Evolutionary conservation across 2,329 filamentous ascomycete genomes (phyloP), one percentile per base, ranked within the genome.

Genomic region (Alternaria metachromatica): DNA sequence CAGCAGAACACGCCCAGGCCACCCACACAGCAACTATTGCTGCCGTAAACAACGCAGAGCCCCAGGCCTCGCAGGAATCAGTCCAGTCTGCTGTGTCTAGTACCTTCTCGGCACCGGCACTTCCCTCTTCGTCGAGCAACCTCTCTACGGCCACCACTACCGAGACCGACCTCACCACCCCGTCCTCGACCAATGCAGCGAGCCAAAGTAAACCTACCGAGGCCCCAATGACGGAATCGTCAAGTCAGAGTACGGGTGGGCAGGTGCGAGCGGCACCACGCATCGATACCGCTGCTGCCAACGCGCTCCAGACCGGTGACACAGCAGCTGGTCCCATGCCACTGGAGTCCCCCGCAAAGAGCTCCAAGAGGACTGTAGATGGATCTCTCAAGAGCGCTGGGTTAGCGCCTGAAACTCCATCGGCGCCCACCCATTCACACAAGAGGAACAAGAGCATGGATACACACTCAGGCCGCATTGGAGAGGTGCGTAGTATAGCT

Each of bases 281-380:
- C 63, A 71, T 76, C 68, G 71, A 76, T 50, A 70, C 68, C 50
- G 60, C 61, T 56, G 66, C 68, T 49, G 70, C 67, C 51, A 77
- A 73, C 64, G 67, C 67, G 64, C 62, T 60, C 70, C 74, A 65
- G 70, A 67, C 67, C 53, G 71, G 71, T 73, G 65, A 71, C 73
- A 76, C 72, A 60, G 65, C 75, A 76, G 74, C 77, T 45, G 82
- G 81, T 66, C 78, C 82, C 62, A 80, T 81, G 78, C 75, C 77
- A 55, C 66, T 81, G n/a, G 76, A 78, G n/a, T 82, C 77, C 62
- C 82, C 75, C 46, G 76, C 69, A 65, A 68, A 76, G 69, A 84
- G 87, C 18, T 87, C 88, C 65, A 96, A 96, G 82, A 87, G 93
- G 69, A 95, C 88, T 72, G 92, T 92, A 33, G 90, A 92, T 74